Base-by-base conservation (phyloP, 139 green algal species). In the Micromonas pusilla region DNA sequence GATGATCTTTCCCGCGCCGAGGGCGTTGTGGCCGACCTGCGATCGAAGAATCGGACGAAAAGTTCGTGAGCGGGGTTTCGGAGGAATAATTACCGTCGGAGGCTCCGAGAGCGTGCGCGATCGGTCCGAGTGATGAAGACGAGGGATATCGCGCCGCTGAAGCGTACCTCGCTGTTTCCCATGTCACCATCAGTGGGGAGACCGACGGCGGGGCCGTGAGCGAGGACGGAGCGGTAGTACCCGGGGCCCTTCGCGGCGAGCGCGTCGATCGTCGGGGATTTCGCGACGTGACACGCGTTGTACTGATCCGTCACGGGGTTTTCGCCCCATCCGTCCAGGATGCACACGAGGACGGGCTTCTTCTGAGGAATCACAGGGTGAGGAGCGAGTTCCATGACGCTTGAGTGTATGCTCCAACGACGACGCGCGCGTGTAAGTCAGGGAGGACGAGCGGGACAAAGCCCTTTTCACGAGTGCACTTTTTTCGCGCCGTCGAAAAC, bases 131-230 rank as follows among this genome's bases (percentile, higher is more conserved):
- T n/a, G n/a, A n/a, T n/a, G n/a, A n/a, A n/a, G n/a, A n/a, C n/a
- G n/a, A n/a, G n/a, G n/a, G n/a, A n/a, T n/a, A n/a, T n/a, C n/a
- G n/a, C n/a, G n/a, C n/a, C n/a, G n/a, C n/a, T n/a, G 45, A 9
- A 52, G 16, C n/a, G 23, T 16, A 57, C 45, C 82, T 91, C 87
- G 66, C 75, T 88, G 86, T 97, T 96, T 36, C 92, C 93, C 94
- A 98, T 98, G 82, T 98, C 94, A 3, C 85, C 89, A 62, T 97
- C 89, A 33, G 73, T 90, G 52, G 94, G 94, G 64, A 98, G 89
- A 2, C 94, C 94, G 25, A 98, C 94, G 0, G 93, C 93, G 0
- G 80, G 91, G 39, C 94, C 94, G 80, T 98, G 94, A 0, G 94
- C 94, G 54, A 71, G 90, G 83, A 98, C 82, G 4, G 81, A 85